Evolutionary conservation across 495 filamentous ascomycete genomes (phyloP), one percentile per base, ranked within the genome.

Genomic region (Ramalina intermedia): DNA sequence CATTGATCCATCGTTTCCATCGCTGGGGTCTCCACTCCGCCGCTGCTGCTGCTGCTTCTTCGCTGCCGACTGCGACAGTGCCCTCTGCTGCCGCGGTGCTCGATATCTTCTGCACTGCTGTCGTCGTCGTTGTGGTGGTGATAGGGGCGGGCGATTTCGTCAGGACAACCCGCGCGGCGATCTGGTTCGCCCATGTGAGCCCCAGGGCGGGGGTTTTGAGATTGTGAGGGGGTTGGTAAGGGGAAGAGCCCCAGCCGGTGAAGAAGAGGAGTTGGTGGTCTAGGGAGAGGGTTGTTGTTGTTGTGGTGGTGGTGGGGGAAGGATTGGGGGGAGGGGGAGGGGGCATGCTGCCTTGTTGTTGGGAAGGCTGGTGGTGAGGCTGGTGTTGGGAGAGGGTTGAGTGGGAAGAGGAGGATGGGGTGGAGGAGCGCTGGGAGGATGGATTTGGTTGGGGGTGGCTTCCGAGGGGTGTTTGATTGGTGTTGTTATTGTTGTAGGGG

Each of bases 201-300:
- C 91, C 91, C 46, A 96, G 66, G 8, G 83, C 79, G 0, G 91
- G 91, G 0, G 85, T 93, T 65, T 96, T 98, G 13, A 79, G 69
- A 29, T 42, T 13, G 12, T 14, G 16, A 37, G 17, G 0, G 41
- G 39, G 4, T 55, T 50, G 6, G 37, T 71, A 67, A 59, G 88
- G 82, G 11, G 5, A 1, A 7, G 29, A 9, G 33, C 87, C 87
- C 89, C 91, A 98, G 36, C 91, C 91, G 2, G 84, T 90, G 63
- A 95, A 95, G 74, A 85, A 98, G 7, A 81, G 77, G 58, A 93
- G 84, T 63, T 98, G 91, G 61, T 93, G 85, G 51, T 87, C 76
- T 14, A 96, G 74, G n/a, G 71, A 73, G 33, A 93, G 48, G 4
- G 16, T 2, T 33, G 8, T 11, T 7, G 29, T 59, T 60, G 40